Conservation (phyloP, 805 yeast species). For the Brettanomyces custersianus region DNA sequence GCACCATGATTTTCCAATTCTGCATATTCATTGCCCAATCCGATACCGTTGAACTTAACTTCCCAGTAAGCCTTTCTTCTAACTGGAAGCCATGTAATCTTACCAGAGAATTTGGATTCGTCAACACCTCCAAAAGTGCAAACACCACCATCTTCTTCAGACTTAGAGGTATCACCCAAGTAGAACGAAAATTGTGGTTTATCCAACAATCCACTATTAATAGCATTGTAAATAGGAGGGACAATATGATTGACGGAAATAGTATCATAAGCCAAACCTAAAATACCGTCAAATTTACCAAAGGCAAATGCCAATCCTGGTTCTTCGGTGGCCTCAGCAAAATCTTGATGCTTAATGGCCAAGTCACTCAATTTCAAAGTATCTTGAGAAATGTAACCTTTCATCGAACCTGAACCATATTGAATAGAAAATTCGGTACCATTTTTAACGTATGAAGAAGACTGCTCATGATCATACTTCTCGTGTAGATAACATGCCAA, state of each 20-base stretch:
- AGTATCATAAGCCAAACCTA: conserved; percentile 90
- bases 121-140: conserved; percentile 96
- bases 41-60: conserved; percentile 84
- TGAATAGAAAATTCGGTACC: conserved; percentile 80
- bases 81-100: conserved; percentile 91
- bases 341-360: conserved; percentile 78
- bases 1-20: conserved; percentile 80
- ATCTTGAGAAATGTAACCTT: conserved; percentile 89
- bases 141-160: conserved; percentile 71
- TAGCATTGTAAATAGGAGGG: conserved; percentile 91
- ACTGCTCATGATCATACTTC: conserved; percentile 77
- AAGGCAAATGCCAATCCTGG: conserved; percentile 98
- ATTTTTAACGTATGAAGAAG: conserved; percentile 79
- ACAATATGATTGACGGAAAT: conserved; percentile 83
- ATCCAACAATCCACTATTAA: conserved; percentile 73
- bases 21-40: conserved; percentile 89
- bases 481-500: conserved; percentile 92
- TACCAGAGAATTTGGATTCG: conserved; percentile 64
- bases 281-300: conserved; percentile 96
- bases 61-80: conserved; percentile 99
- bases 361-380: conserved; percentile 74
- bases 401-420: conserved; percentile 89
- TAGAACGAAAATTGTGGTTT: conserved; percentile 82
- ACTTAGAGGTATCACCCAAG: conserved; percentile 68
- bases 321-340: conserved; percentile 95